Evolutionary conservation across 768 basidiomycete species (phyloP).

Genomic region (Tremella yokohamensis): DNA sequence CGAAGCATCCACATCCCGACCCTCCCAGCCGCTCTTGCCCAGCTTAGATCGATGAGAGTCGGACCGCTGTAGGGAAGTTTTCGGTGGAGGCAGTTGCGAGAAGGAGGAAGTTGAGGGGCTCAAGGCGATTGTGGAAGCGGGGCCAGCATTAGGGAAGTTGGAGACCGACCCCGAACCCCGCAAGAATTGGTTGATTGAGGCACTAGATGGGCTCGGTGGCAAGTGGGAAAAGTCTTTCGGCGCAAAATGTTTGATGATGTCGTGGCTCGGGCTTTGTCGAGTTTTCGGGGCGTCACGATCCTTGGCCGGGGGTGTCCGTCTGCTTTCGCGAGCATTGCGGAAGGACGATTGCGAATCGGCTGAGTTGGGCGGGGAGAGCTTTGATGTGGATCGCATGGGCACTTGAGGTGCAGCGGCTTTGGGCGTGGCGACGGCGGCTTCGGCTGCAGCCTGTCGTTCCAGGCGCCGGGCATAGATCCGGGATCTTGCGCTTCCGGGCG

Average conservation of each 20-base stretch:
- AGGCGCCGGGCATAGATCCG: conserved; percentile 32
- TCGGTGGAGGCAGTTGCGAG: conserved; percentile 1
- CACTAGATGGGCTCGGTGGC: conserved; percentile 85
- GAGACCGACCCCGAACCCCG: conserved; percentile 51
- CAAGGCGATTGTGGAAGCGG: conserved; percentile 14
- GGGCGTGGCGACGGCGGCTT: not conserved
- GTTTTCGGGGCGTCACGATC: conserved; percentile 9
- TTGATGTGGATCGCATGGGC: conserved; percentile 16
- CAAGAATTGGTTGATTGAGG: conserved; percentile 79
- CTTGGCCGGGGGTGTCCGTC: conserved; percentile 29
- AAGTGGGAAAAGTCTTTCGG: conserved; percentile 78
- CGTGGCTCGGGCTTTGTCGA: conserved; percentile 27
- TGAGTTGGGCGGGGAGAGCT: conserved; percentile 30
- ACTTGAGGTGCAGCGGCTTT: conserved; percentile 1
- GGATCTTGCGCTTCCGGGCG: conserved; percentile 31
- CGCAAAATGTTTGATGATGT: conserved; percentile 62
- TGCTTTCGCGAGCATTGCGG: conserved; percentile 16
- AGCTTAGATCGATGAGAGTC: conserved; percentile 23
- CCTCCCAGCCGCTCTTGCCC: conserved; percentile 13
- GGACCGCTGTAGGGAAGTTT: conserved; percentile 24
- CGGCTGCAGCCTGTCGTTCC: conserved; percentile 23
- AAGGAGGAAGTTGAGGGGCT: conserved; percentile 39
- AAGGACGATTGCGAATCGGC: conserved; percentile 29
- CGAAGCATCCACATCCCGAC: conserved; percentile 78
- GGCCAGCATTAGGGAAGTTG: conserved; percentile 29